These are phyloP conservation scores for Ammopiptanthus mongolicus DNA, from an alignment of 306 rosid species.

Conservation along the genomic window DNA sequence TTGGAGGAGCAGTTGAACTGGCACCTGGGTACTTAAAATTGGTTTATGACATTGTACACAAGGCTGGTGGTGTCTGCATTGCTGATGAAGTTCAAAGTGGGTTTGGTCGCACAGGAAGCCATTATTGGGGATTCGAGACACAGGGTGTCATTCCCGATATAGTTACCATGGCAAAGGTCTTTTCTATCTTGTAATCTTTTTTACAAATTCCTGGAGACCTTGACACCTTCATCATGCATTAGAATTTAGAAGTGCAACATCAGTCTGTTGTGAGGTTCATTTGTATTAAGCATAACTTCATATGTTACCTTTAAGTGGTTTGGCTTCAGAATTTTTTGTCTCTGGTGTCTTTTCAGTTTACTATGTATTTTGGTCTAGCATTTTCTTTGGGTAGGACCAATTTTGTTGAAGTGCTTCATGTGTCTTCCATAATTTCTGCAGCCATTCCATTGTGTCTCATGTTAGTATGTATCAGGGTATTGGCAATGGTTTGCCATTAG, in stretches of 20 bases:
- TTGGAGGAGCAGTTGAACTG: conserved; percentile 71
- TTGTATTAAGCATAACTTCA: neutral
- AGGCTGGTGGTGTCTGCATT: conserved; percentile 78
- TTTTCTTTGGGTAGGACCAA: neutral
- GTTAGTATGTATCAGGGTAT: conserved; percentile 48
- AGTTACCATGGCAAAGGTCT: conserved; percentile 83
- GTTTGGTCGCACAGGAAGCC: conserved; percentile 73
- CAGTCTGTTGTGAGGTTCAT: neutral
- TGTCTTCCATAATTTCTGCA: neutral
- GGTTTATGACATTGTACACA: conserved; percentile 60
- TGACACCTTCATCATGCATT: neutral
- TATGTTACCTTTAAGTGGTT: neutral
- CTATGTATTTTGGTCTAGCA: neutral
- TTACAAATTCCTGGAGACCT: neutral
- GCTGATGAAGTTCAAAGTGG: conserved; percentile 85
- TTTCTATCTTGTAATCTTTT: neutral
- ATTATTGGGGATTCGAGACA: conserved; percentile 76
- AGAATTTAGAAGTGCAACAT: conserved; percentile 4
- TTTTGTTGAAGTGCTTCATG: neutral
- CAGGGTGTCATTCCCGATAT: conserved; percentile 75
- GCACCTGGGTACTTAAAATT: conserved; percentile 72
- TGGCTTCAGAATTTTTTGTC: neutral
- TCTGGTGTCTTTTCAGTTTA: neutral
- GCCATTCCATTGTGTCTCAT: neutral
- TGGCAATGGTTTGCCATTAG: conserved; percentile 75